Evolutionary conservation across 768 basidiomycete species (phyloP).

Genomic region (Boletus bicolor): DNA sequence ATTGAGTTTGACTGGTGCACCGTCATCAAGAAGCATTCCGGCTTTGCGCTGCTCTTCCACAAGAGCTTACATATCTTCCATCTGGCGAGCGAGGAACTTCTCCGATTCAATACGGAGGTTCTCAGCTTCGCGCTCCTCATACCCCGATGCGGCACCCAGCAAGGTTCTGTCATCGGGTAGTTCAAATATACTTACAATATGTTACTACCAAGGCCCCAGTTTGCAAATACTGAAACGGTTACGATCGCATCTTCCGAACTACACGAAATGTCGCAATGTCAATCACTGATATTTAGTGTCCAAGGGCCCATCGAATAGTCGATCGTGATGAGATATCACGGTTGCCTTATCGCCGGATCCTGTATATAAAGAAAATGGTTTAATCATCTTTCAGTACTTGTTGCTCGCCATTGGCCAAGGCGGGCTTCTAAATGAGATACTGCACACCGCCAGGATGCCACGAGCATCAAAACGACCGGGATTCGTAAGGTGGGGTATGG

Average conservation of each 20-base stretch:
- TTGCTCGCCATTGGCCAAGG: too few relatives aligned
- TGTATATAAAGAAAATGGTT: too few relatives aligned
- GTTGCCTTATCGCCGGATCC: neutral
- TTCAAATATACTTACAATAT: neutral
- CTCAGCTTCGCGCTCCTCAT: constrained; percentile 84
- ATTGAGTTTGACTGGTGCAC: constrained; percentile 83
- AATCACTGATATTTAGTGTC: too few relatives aligned
- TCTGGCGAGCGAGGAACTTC: constrained; percentile 88
- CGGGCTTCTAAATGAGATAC: neutral
- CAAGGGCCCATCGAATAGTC: neutral
- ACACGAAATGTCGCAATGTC: too few relatives aligned
- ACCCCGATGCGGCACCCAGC: constrained; percentile 15
- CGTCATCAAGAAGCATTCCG: constrained; percentile 87
- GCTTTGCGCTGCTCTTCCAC: constrained; percentile 89
- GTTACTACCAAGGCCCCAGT: too few relatives aligned
- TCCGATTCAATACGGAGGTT: constrained; percentile 89
- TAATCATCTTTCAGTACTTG: neutral
- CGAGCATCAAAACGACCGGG: neutral
- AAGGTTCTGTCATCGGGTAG: neutral
- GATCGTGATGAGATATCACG: neutral
- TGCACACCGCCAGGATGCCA: neutral
- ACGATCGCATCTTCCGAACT: neutral
- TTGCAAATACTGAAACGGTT: neutral
- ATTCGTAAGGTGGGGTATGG: neutral
- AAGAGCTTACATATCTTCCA: constrained; percentile 93